phyloP scores from a whole-genome alignment of 495 filamentous ascomycete genomes.

The Clavariopsis aquatica region DNA sequence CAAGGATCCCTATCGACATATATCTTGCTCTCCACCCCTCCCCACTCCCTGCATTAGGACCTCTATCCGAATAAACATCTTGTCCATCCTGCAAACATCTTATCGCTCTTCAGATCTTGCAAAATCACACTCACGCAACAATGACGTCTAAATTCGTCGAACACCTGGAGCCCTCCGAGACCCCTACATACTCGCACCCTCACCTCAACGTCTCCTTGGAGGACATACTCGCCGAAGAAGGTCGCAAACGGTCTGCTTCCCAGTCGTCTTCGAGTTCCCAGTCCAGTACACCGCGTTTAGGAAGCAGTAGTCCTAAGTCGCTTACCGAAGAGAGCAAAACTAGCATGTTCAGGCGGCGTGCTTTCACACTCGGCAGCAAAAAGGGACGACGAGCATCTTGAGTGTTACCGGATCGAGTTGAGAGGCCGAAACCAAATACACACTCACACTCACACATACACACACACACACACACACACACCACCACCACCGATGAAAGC shows the following conservation, averaged over 20 bases:
- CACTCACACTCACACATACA: too few species aligned
- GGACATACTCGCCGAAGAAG: constrained; percentile 42
- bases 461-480: too few species aligned
- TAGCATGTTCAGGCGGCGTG: constrained; percentile 7
- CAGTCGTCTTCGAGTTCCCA: constrained; percentile 33
- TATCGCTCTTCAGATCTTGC: too few species aligned
- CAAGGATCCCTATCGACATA: background rate
- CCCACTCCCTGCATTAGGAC: background rate
- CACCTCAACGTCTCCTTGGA: constrained; percentile 42
- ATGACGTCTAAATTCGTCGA: constrained; percentile 44
- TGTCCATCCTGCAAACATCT: background rate
- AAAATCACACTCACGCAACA: too few species aligned
- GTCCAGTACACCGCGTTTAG: background rate
- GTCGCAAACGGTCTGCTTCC: constrained; percentile 27
- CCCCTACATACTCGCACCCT: constrained; percentile 35
- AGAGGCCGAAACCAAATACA: constrained; percentile 6
- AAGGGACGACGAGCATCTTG: constrained; percentile 21
- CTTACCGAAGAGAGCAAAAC: constrained; percentile 16
- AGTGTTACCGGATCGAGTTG: background rate
- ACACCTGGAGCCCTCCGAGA: constrained; percentile 39
- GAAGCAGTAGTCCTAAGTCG: constrained; percentile 20
- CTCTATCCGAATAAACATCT: background rate
- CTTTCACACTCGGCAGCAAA: constrained; percentile 30
- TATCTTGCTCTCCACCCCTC: constrained; percentile 3
- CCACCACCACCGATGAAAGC: background rate